Percentiles rank a stretch among this genome's conserved stretches.
These are phyloP conservation scores for Chrysanthemum lavandulifolium DNA, from an alignment of 129 eudicot genomes.

Conservation along the genomic window DNA sequence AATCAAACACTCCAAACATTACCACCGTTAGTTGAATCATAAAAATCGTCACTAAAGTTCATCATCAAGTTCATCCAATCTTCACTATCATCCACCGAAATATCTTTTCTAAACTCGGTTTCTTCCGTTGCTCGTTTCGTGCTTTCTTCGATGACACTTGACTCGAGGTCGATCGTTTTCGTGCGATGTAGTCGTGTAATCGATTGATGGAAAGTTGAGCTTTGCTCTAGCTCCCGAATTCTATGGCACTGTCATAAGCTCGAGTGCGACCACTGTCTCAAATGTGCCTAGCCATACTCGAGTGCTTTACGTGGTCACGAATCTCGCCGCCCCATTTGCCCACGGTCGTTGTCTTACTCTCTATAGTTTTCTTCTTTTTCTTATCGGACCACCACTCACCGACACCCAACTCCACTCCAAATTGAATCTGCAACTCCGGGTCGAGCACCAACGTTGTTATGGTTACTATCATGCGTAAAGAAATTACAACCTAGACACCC, in stretches of 20 bases:
- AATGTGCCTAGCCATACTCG: constrained; percentile 82
- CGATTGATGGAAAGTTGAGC: constrained; percentile 48
- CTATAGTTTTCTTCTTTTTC: constrained; percentile 72
- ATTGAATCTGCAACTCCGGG: not conserved
- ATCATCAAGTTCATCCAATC: constrained; percentile 49
- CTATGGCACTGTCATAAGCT: constrained; percentile 67
- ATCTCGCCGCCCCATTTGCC: constrained; percentile 86
- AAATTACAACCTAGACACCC: constrained; percentile 73
- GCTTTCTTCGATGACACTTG: not conserved
- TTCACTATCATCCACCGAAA: constrained; percentile 33
- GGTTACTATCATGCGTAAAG: constrained; percentile 23
- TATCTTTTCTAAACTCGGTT: not conserved
- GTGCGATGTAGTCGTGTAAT: constrained; percentile 27
- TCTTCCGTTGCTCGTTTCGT: constrained; percentile 6
- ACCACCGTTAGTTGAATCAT: constrained; percentile 32
- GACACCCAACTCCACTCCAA: not conserved
- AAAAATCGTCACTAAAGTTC: constrained; percentile 38
- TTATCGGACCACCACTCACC: constrained; percentile 30
- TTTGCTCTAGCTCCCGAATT: constrained; percentile 63
- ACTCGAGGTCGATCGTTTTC: constrained; percentile 12
- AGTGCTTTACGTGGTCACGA: constrained; percentile 60
- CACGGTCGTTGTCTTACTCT: constrained; percentile 78
- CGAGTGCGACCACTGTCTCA: constrained; percentile 59
- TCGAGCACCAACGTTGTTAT: not conserved
- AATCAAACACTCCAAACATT: constrained; percentile 23